Evolutionary conservation across 345 rosid species (phyloP), one percentile per base, ranked within the genome.

Genomic region (Sisymbrium altissimum): DNA sequence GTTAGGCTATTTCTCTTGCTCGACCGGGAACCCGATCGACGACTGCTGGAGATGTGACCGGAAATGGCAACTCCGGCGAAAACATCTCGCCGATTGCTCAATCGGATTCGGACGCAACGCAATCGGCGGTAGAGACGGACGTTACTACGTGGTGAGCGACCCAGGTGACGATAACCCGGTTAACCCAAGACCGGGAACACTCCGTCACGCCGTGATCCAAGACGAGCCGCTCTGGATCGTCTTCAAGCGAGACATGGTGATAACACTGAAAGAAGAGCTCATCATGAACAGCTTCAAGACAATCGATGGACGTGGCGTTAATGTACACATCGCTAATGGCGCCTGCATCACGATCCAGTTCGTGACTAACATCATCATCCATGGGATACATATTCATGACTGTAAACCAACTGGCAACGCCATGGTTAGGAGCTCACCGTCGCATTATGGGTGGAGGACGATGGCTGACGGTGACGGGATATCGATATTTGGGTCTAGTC

Each of bases 231-330:
- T 90, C 8, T 90, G 97, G 97, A 90, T 90, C 18, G 83, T 90
- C 48, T 90, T 90, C 86, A 82, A 85, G 71, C 78, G 87, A 5
- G 97, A 88, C 83, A 90, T 90, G 97, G 95, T 86, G 66, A 88
- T 90, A 18, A 83, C 73, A 0, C 66, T 88, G 57, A 90, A 86
- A 72, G 70, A 90, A 62, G 97, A 90, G 74, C 89, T 90, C 4
- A 82, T 90, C 66, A 90, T 90, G 97, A 90, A 88, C 83, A 88
- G 92, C 77, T 90, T 90, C 73, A 90, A 90, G 81, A 90, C 97
- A 0, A 84, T 90, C 1, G 97, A 90, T 27, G 97, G 88, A 6
- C 86, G 91, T 25, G 91, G 91, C 9, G 87, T 41, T n/a, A 83
- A 85, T 30, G 91, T 87, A 9, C 91, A 87, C 54, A 85, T 87